phyloP scores from a whole-genome alignment of 768 basidiomycete species.

The Tricholoma bakamatsutake region DNA sequence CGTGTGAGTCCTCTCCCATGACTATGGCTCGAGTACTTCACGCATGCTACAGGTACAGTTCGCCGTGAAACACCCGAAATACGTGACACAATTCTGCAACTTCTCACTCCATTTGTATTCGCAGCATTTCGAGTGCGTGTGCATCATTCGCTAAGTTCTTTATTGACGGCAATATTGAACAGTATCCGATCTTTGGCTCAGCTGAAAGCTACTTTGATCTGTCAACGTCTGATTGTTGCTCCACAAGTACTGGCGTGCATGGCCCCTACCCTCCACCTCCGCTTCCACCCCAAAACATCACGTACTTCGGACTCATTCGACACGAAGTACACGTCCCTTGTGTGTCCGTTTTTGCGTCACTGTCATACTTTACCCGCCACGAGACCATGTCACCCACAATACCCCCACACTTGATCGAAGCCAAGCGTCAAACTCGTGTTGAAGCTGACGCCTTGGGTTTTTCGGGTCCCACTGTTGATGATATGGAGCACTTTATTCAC shows the following conservation, averaged over 20 bases:
- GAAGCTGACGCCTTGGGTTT: slow-evolving; percentile 24
- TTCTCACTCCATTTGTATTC: slow-evolving; percentile 40
- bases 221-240: slow-evolving; percentile 7
- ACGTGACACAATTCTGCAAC: slow-evolving; percentile 27
- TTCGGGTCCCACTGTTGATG: slow-evolving; percentile 40
- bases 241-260: slow-evolving; percentile 16
- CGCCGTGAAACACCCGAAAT: slow-evolving; percentile 26
- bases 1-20: slow-evolving; percentile 21
- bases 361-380: slow-evolving; percentile 40
- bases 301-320: slow-evolving; percentile 37
- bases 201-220: slow-evolving; percentile 28
- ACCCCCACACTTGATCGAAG: slow-evolving; percentile 31
- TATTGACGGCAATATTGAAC: slow-evolving; percentile 11
- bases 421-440: slow-evolving; percentile 23
- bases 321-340: slow-evolving; percentile 33
- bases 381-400: slow-evolving; percentile 29
- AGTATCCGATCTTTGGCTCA: slow-evolving; percentile 38
- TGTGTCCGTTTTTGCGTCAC: slow-evolving; percentile 38
- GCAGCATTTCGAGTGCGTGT: slow-evolving; percentile 43
- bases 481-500: slow-evolving; percentile 36
- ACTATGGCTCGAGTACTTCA: slow-evolving; percentile 2
- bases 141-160: slow-evolving; percentile 6
- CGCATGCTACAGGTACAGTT: slow-evolving; percentile 21
- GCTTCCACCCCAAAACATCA: slow-evolving; percentile 23
- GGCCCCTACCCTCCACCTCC: slow-evolving; percentile 24